Evolutionary conservation across 371 early-diverging fungal genomes (phyloP).

Genomic region (Batrachochytrium dendrobatidis): DNA sequence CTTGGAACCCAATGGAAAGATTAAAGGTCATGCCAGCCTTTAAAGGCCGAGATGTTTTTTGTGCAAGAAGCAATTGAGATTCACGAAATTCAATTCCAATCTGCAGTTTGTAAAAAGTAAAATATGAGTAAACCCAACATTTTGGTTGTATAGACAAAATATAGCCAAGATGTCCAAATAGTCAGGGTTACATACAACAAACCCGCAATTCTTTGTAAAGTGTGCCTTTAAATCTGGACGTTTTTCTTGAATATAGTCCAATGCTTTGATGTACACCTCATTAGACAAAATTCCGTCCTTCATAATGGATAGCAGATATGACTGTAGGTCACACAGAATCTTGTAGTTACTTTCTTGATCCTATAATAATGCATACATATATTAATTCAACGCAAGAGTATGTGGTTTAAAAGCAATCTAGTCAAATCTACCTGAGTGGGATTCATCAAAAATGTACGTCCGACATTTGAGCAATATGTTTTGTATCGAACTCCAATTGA

Average conservation of each 20-base stretch:
- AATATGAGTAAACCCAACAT: neutral
- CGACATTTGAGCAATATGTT: slow-evolving; percentile 88
- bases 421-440: slow-evolving; percentile 55
- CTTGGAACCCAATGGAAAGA: slow-evolving; percentile 78
- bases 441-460: slow-evolving; percentile 87
- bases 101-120: too few species aligned
- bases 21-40: slow-evolving; percentile 80
- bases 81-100: slow-evolving; percentile 96
- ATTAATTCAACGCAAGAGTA: too few species aligned
- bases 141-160: neutral
- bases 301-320: slow-evolving; percentile 56
- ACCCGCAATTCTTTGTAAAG: slow-evolving; percentile 85
- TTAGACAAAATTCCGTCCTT: slow-evolving; percentile 71
- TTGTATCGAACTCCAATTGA: slow-evolving; percentile 89
- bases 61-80: slow-evolving; percentile 59
- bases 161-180: neutral
- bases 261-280: slow-evolving; percentile 67
- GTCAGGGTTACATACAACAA: slow-evolving; percentile 44
- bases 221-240: slow-evolving; percentile 78
- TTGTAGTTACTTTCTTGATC: slow-evolving; percentile 85
- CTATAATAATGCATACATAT: slow-evolving; percentile 24
- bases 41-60: slow-evolving; percentile 61
- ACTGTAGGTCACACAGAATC: slow-evolving; percentile 77
- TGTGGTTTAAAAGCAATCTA: too few species aligned
- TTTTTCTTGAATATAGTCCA: slow-evolving; percentile 59